phyloP scores from a whole-genome alignment of 2,329 filamentous ascomycete genomes.

The Rutstroemia sp. region DNA sequence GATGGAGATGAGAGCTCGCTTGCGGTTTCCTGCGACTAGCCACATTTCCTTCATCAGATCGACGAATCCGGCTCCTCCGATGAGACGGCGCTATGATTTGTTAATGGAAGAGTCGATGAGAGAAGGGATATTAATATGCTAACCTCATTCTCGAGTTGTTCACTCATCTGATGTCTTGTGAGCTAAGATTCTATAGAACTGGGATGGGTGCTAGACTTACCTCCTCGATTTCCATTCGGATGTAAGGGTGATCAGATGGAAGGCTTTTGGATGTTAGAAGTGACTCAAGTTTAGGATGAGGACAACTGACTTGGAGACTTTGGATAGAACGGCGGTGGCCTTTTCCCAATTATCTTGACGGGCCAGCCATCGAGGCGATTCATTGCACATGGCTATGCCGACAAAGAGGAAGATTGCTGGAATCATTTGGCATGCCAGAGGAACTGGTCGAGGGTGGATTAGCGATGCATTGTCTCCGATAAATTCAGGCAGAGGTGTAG shows the following conservation, averaged over 20 bases:
- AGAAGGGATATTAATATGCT: too few species aligned
- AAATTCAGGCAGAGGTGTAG: neutral
- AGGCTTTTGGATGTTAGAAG: constrained; percentile 41
- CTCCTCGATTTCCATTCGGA: constrained; percentile 43
- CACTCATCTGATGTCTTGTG: constrained; percentile 29
- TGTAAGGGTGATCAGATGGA: constrained; percentile 45
- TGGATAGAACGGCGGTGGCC: constrained; percentile 47
- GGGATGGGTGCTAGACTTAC: constrained; percentile 30
- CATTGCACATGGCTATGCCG: constrained; percentile 53
- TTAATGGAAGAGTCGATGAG: too few species aligned
- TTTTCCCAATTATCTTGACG: constrained; percentile 61
- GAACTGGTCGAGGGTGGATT: constrained; percentile 44
- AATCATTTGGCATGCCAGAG: constrained; percentile 56
- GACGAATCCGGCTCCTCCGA: constrained; percentile 41
- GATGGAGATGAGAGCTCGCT: constrained; percentile 57
- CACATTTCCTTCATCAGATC: constrained; percentile 56
- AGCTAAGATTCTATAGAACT: neutral
- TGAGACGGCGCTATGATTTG: constrained; percentile 28
- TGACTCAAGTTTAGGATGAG: constrained; percentile 15
- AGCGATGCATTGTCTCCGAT: neutral
- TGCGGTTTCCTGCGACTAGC: constrained; percentile 49
- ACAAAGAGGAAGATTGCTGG: constrained; percentile 53
- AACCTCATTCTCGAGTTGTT: constrained; percentile 40
- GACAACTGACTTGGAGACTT: constrained; percentile 32
- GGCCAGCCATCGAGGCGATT: constrained; percentile 60